Conservation (phyloP, 768 basidiomycete genomes). For the Leucosporidium scottii region DNA sequence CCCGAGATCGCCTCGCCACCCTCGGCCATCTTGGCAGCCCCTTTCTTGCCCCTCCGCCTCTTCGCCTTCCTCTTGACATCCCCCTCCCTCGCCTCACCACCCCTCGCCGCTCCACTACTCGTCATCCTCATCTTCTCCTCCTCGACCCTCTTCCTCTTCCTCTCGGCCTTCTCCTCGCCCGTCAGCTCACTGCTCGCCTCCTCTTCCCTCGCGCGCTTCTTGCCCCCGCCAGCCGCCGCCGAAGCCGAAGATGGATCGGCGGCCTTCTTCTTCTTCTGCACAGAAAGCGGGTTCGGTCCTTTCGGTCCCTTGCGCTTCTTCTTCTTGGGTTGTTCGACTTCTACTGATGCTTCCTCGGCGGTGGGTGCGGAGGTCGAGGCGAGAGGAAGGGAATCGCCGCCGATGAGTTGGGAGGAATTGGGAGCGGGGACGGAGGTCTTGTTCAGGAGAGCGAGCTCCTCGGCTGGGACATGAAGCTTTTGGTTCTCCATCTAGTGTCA, state of each 20-base stretch:
- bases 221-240: conserved; percentile 20
- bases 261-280: conserved; percentile 56
- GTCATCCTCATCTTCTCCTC: too few relatives aligned
- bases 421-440: conserved; percentile 13
- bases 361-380: conserved; percentile 9
- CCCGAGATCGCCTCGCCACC: too few relatives aligned
- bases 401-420: conserved; percentile 8
- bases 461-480: conserved; percentile 52
- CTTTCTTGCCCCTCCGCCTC: too few relatives aligned
- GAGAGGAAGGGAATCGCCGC: not conserved
- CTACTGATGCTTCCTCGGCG: conserved; percentile 3
- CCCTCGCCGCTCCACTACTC: too few relatives aligned
- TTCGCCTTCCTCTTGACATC: too few relatives aligned
- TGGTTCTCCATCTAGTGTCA: conserved; percentile 54
- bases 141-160: not conserved
- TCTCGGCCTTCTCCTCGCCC: not conserved
- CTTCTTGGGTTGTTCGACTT: conserved; percentile 28
- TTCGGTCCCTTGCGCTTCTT: conserved; percentile 55
- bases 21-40: too few relatives aligned
- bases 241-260: not conserved
- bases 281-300: conserved; percentile 83
- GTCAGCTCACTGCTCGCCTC: not conserved
- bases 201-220: not conserved
- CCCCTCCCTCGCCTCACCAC: too few relatives aligned
- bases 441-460: conserved; percentile 33